Evolutionary conservation across 257 asterid species (phyloP).

Genomic region (Solanum etuberosum): DNA sequence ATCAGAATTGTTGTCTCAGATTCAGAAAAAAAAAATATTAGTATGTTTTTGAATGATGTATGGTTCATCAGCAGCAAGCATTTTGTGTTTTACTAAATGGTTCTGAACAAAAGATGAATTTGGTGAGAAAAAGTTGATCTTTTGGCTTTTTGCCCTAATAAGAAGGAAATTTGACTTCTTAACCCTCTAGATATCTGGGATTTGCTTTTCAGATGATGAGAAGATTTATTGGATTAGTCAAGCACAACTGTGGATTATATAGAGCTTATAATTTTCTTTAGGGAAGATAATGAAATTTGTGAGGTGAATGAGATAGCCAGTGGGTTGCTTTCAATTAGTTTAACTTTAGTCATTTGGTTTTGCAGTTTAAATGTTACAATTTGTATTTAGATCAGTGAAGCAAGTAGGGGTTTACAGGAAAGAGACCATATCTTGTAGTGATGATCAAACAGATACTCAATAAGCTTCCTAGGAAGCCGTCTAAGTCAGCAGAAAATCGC

Average conservation of each 20-base stretch:
- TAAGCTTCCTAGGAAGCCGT: constrained; percentile 57
- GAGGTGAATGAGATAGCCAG: constrained; percentile 1
- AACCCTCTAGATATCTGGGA: neutral
- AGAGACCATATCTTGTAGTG: constrained; percentile 14
- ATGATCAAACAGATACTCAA: constrained; percentile 64
- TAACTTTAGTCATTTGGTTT: neutral
- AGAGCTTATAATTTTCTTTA: constrained; percentile 6
- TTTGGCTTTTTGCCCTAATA: neutral
- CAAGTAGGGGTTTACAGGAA: neutral
- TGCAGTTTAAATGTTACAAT: neutral
- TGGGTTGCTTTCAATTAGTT: neutral
- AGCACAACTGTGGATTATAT: constrained; percentile 1
- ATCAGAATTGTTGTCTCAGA: neutral
- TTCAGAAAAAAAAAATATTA: neutral
- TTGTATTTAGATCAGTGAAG: neutral
- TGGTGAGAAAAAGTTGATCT: neutral
- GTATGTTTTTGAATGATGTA: neutral
- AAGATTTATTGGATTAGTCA: constrained; percentile 5
- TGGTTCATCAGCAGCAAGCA: neutral
- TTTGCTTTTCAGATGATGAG: constrained; percentile 23
- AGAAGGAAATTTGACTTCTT: neutral
- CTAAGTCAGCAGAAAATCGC: constrained; percentile 40
- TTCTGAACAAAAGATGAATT: neutral
- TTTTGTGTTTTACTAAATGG: neutral
- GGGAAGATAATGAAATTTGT: constrained; percentile 5